Conservation (phyloP, 1,284 basidiomycete genomes). For the Leccinum ponderosum region DNA sequence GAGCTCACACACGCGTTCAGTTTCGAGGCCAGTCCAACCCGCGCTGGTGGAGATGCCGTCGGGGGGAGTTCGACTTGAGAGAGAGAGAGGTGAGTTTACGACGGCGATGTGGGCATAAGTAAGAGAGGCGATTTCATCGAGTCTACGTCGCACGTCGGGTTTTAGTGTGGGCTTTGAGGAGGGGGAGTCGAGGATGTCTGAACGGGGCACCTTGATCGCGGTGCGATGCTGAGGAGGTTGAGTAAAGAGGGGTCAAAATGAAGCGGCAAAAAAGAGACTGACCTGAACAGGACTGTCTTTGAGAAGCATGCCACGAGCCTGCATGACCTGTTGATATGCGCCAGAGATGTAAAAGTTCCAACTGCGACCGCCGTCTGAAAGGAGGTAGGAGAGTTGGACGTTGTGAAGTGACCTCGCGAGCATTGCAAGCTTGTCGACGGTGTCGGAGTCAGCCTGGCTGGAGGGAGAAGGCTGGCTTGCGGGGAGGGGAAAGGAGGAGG, state of each 20-base stretch:
- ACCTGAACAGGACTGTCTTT: constrained; percentile 89
- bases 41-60: constrained; percentile 71
- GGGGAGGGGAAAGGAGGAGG: constrained; percentile 36
- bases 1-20: constrained; percentile 90
- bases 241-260: constrained; percentile 16
- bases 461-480: constrained; percentile 47
- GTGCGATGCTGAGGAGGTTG: constrained; percentile 63
- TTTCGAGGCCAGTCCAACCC: constrained; percentile 88
- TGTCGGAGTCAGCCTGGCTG: constrained; percentile 58
- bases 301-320: constrained; percentile 84
- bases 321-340: constrained; percentile 90
- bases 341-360: constrained; percentile 95
- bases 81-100: constrained; percentile 73
- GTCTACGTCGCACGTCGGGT: constrained; percentile 79
- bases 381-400: constrained; percentile 79
- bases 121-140: constrained; percentile 91
- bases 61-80: constrained; percentile 71
- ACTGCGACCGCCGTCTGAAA: constrained; percentile 67
- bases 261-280: constrained; percentile 19
- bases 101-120: constrained; percentile 90
- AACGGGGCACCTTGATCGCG: constrained; percentile 86
- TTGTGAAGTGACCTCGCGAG: constrained; percentile 80
- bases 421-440: constrained; percentile 80
- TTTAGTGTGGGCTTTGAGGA: constrained; percentile 84
- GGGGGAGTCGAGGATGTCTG: constrained; percentile 88